These are phyloP conservation scores for Suillus brevipes DNA, from an alignment of 768 basidiomycete species.

Conservation along the genomic window DNA sequence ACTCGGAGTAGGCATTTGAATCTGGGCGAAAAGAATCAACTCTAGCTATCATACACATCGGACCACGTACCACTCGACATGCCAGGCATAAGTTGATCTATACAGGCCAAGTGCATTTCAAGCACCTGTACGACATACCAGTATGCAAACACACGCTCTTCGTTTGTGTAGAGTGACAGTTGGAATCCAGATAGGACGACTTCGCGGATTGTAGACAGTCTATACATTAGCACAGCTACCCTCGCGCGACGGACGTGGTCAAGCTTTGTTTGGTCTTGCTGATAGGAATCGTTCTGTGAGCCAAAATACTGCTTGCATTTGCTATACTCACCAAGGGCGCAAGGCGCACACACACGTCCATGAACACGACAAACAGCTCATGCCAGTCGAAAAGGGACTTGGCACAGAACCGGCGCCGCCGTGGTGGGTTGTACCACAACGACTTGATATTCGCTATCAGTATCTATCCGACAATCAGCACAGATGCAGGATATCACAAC, in stretches of 20 bases:
- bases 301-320: neutral
- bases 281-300: neutral
- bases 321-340: constrained; percentile 17
- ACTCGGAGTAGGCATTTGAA: constrained; percentile 40
- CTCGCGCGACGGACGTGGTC: constrained; percentile 46
- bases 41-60: constrained; percentile 7
- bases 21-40: constrained; percentile 11
- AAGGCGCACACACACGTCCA: constrained; percentile 22
- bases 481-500: neutral
- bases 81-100: constrained; percentile 48
- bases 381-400: constrained; percentile 71
- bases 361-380: constrained; percentile 50
- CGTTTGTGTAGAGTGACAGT: constrained; percentile 65
- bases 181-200: constrained; percentile 77
- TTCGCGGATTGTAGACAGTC: constrained; percentile 62
- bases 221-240: constrained; percentile 53
- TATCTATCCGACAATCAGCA: constrained; percentile 40
- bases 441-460: constrained; percentile 58
- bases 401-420: constrained; percentile 64
- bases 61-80: constrained; percentile 41
- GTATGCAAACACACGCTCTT: constrained; percentile 74
- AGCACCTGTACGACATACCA: constrained; percentile 67
- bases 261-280: constrained; percentile 20
- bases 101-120: constrained; percentile 51
- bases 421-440: constrained; percentile 67